A percentile compares a stretch with the other conserved stretches of the same genome.
These are phyloP conservation scores for Suhomyces pyralidae DNA, from an alignment of 805 yeast species.

Conservation along the genomic window DNA sequence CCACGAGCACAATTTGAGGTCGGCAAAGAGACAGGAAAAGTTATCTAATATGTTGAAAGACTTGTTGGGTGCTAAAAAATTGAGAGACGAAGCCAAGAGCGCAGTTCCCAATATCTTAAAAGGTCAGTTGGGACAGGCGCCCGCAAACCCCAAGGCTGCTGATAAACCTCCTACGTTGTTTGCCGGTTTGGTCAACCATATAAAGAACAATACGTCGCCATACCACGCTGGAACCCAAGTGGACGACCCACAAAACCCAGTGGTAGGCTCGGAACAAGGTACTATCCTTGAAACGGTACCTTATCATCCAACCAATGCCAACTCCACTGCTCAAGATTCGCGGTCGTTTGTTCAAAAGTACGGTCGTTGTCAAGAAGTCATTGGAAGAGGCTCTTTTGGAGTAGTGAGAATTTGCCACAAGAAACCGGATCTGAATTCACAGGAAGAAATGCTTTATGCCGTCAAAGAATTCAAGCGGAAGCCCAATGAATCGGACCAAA, in stretches of 20 bases:
- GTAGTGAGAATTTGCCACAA: slow-evolving; percentile 87
- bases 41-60: slow-evolving; percentile 71
- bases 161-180: slow-evolving; percentile 66
- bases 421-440: slow-evolving; percentile 26
- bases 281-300: neutral
- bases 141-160: slow-evolving; percentile 11
- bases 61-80: slow-evolving; percentile 67
- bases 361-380: slow-evolving; percentile 91
- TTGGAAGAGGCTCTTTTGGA: slow-evolving; percentile 94
- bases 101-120: slow-evolving; percentile 68
- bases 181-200: slow-evolving; percentile 63
- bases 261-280: neutral
- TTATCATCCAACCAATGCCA: neutral
- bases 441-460: slow-evolving; percentile 58
- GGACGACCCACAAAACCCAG: neutral
- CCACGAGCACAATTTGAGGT: slow-evolving; percentile 78
- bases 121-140: neutral
- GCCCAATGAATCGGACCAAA: slow-evolving; percentile 59
- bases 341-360: slow-evolving; percentile 80
- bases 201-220: slow-evolving; percentile 31
- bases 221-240: slow-evolving; percentile 8
- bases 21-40: slow-evolving; percentile 77
- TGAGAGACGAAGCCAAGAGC: slow-evolving; percentile 66
- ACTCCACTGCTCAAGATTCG: slow-evolving; percentile 25
- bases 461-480: slow-evolving; percentile 80